Conservation (phyloP, 2,329 filamentous ascomycete genomes). For the Myriangium duriaei region DNA sequence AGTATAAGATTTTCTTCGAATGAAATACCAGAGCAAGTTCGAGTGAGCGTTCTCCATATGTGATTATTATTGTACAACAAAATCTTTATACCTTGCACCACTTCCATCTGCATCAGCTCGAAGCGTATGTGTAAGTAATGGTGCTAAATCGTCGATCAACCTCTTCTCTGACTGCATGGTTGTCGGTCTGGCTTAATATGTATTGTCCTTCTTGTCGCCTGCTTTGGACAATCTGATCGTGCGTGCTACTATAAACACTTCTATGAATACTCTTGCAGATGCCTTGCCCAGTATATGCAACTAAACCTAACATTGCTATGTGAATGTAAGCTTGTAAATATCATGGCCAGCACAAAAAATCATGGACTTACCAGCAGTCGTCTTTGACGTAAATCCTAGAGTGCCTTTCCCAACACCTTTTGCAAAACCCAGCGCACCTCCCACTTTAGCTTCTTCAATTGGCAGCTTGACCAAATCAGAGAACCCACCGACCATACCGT, state of each 20-base stretch:
- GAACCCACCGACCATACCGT: slow-evolving; percentile 3
- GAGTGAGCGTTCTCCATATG: too few species aligned
- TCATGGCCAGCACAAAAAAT: not conserved
- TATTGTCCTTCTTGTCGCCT: not conserved
- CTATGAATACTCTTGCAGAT: slow-evolving; percentile 8
- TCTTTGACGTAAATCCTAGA: slow-evolving; percentile 8
- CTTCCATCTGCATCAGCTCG: too few species aligned
- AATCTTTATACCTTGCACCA: too few species aligned
- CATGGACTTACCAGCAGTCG: slow-evolving; percentile 2
- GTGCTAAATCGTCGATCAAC: too few species aligned
- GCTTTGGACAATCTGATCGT: not conserved
- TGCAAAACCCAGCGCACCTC: slow-evolving; percentile 7
- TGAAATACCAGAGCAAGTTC: too few species aligned
- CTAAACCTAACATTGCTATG: slow-evolving; percentile 2
- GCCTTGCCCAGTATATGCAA: slow-evolving; percentile 9
- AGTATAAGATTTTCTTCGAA: too few species aligned
- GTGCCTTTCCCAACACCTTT: slow-evolving; percentile 7
- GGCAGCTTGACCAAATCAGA: slow-evolving; percentile 7
- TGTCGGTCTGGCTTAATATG: not conserved
- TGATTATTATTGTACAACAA: too few species aligned
- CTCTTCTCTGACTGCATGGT: not conserved
- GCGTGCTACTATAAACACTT: not conserved
- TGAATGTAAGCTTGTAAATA: too few species aligned
- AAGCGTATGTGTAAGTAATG: too few species aligned
- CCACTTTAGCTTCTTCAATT: slow-evolving; percentile 5